A percentile compares a stretch with the other conserved stretches of the same genome.
Evolutionary conservation across 257 asterid species (phyloP).

Genomic region (Echites panduratus): DNA sequence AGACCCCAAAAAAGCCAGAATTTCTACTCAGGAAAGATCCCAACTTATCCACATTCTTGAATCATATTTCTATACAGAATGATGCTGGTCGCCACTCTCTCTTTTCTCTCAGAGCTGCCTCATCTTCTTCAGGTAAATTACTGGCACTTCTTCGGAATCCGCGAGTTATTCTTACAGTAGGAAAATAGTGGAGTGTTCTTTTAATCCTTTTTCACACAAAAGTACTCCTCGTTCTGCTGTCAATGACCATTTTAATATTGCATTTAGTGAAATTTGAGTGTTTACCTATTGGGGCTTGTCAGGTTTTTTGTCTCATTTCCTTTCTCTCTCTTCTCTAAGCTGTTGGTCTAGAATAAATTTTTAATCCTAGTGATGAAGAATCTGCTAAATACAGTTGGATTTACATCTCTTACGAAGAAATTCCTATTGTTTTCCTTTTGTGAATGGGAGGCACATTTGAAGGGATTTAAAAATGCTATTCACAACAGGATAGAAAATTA

Average conservation of each 20-base stretch:
- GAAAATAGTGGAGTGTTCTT: no score
- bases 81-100: slow-evolving; percentile 16
- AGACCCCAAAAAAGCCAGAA: slow-evolving; percentile 18
- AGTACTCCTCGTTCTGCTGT: not conserved
- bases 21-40: slow-evolving; percentile 9
- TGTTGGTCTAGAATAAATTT: not conserved
- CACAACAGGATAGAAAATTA: not conserved
- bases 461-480: not conserved
- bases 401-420: not conserved
- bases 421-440: not conserved
- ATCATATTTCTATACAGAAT: slow-evolving; percentile 17
- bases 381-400: not conserved
- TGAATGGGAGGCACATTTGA: not conserved
- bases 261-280: no score
- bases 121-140: slow-evolving; percentile 55
- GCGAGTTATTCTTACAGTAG: not conserved
- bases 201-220: not conserved
- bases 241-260: not conserved
- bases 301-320: not conserved
- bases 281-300: not conserved
- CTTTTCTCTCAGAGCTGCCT: slow-evolving; percentile 35
- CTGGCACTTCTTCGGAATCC: not conserved
- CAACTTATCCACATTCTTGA: slow-evolving; percentile 24
- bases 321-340: not conserved
- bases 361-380: not conserved